These are phyloP conservation scores for Epichloe sibirici DNA, from an alignment of 2,329 filamentous ascomycete species.

Conservation along the genomic window DNA sequence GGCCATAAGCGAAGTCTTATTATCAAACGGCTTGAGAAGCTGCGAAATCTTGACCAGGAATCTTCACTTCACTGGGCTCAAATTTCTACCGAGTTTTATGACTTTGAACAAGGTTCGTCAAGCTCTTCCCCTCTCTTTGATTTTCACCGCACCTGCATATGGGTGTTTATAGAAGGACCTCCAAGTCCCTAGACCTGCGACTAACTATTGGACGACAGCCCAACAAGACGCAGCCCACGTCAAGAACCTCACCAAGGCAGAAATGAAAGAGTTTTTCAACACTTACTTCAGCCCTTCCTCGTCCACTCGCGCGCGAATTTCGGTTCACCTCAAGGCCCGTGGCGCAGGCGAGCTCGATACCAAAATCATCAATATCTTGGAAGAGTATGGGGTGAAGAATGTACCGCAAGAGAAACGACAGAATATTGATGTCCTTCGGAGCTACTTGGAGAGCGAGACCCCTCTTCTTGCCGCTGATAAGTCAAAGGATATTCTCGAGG, in stretches of 20 bases:
- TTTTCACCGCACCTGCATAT: no score
- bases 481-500: slow-evolving; percentile 33
- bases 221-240: slow-evolving; percentile 67
- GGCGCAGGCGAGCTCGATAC: slow-evolving; percentile 34
- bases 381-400: slow-evolving; percentile 22
- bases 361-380: slow-evolving; percentile 29
- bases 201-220: slow-evolving; percentile 28
- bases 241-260: slow-evolving; percentile 60
- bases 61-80: slow-evolving; percentile 73
- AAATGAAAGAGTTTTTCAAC: slow-evolving; percentile 70
- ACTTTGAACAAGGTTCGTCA: slow-evolving; percentile 69
- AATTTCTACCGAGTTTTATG: slow-evolving; percentile 74
- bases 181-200: no score
- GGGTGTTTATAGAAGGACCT: no score
- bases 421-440: slow-evolving; percentile 37
- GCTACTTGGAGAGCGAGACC: slow-evolving; percentile 35
- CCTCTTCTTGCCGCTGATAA: slow-evolving; percentile 39
- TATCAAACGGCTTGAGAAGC: slow-evolving; percentile 74
- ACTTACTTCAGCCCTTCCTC: slow-evolving; percentile 67
- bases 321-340: slow-evolving; percentile 74
- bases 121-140: background rate
- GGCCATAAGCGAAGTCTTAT: slow-evolving; percentile 82
- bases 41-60: slow-evolving; percentile 86
- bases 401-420: slow-evolving; percentile 30
- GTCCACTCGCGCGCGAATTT: slow-evolving; percentile 62